These are phyloP conservation scores for Aspergillus jensenii DNA, from an alignment of 2,329 filamentous ascomycete genomes.

Conservation along the genomic window DNA sequence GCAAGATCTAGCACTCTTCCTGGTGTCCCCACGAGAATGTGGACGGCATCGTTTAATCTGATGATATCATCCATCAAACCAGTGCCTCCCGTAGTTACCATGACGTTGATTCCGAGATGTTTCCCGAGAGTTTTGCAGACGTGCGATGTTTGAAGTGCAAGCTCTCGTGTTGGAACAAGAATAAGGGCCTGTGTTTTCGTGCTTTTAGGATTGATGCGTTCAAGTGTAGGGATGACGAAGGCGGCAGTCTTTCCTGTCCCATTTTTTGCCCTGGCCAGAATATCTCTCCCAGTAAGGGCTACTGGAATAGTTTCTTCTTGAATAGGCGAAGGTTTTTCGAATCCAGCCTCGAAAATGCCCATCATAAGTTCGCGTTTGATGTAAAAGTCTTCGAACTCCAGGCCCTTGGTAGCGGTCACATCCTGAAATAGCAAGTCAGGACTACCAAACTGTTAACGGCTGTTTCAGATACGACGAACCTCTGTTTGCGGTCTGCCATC, in stretches of 20 bases:
- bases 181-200: constrained; percentile 96
- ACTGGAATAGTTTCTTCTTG: constrained; percentile 99
- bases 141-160: constrained; percentile 97
- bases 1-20: constrained; percentile 95
- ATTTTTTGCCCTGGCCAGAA: constrained; percentile 95
- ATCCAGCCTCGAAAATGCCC: constrained; percentile 98
- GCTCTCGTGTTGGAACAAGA: constrained; percentile 91
- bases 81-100: constrained; percentile 98
- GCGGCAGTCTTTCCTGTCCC: constrained; percentile 98
- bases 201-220: constrained; percentile 95
- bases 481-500: constrained; percentile 52
- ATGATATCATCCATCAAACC: constrained; percentile 95
- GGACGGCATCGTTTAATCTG: constrained; percentile 87
- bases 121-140: constrained; percentile 99
- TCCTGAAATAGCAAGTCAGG: constrained; percentile 58
- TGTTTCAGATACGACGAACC: constrained; percentile 30
- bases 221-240: constrained; percentile 91
- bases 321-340: constrained; percentile 97
- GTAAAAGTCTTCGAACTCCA: constrained; percentile 96
- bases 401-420: constrained; percentile 95
- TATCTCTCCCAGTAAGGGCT: constrained; percentile 89
- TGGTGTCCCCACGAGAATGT: constrained; percentile 96
- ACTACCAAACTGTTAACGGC: background rate
- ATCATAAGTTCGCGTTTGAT: constrained; percentile 95
- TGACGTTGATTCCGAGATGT: constrained; percentile 95